Base-by-base conservation (phyloP, 108 stramenopile genomes). In the Skeletonema potamos region DNA sequence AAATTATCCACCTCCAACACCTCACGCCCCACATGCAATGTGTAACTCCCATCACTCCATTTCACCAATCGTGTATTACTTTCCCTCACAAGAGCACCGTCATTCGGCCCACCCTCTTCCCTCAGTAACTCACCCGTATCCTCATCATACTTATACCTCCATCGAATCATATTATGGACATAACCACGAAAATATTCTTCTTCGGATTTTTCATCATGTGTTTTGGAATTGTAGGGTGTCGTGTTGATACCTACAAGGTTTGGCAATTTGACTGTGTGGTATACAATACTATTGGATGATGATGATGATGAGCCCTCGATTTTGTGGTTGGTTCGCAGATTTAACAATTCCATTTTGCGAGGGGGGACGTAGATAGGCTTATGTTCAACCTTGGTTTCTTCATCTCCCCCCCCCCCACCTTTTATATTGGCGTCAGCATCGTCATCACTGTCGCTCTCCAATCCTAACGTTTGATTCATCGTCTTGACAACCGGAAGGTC, bases 11-110 rank as follows among this genome's bases (percentile, higher is more conserved):
- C 75, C 48, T 90, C 89, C 76, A 96, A 92, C 2, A 87, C 79
- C 81, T 97, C 94, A 20, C 79, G 77, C 13, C 96, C 96, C 18
- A 97, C 88, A 44, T 94, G 89, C 43, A 97, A 57, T 7, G 91
- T 91, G 37, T 68, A 90, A 17, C 85, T 85, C 18, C 96, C 96
- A 81, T 97, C 93, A 48, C 82, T 84, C 96, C 96, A 97, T 48
- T 91, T 82, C 27, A 97, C 93, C 11, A 97, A 70, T 29, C 90
- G 79, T 10, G 90, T 78, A 74, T 95, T 95, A 63, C 78, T 81
- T 66, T 92, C 91, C 7, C 90, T 67, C 4, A 78, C 6, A 7
- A 86, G 62, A 11, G 64, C 56, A 22, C 79, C 79, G 9, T n/a
- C n/a, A n/a, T n/a, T n/a, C n/a, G n/a, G n/a, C n/a, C 37, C 3